phyloP scores from a whole-genome alignment of 2,329 filamentous ascomycete genomes.

The Neurospora crassa region DNA sequence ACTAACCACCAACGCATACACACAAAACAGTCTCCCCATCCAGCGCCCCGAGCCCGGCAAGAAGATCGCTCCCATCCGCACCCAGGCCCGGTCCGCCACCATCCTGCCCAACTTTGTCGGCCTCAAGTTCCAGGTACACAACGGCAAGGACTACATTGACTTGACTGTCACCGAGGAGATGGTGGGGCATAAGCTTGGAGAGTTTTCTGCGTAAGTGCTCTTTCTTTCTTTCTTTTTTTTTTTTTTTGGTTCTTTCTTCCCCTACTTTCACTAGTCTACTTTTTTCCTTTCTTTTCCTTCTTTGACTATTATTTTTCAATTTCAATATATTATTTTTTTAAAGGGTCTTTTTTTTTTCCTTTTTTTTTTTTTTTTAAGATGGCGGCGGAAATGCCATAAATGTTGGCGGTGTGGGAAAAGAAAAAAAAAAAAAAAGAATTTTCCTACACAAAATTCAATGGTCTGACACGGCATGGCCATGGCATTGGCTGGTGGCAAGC shows the following conservation, averaged over 20 bases:
- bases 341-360: constrained; percentile 17
- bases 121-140: constrained; percentile 81
- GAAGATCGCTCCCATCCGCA: constrained; percentile 64
- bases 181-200: constrained; percentile 90
- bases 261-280: not conserved
- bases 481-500: too few species aligned
- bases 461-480: not conserved
- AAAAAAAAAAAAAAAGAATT: too few species aligned
- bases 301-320: too few species aligned
- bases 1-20: constrained; percentile 7
- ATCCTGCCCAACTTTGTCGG: constrained; percentile 91
- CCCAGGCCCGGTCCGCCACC: constrained; percentile 77
- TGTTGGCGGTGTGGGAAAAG: not conserved
- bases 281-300: not conserved
- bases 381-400: not conserved
- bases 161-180: constrained; percentile 86
- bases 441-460: too few species aligned
- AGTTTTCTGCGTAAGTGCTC: constrained; percentile 71
- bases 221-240: not conserved
- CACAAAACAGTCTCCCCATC: constrained; percentile 47
- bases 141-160: constrained; percentile 79
- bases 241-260: constrained; percentile 20
- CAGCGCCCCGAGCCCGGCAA: constrained; percentile 50
- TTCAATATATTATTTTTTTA: too few species aligned
- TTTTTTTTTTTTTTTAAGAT: too few species aligned